phyloP scores from a whole-genome alignment of 1,284 basidiomycete genomes.

The Caloboletus firmus region DNA sequence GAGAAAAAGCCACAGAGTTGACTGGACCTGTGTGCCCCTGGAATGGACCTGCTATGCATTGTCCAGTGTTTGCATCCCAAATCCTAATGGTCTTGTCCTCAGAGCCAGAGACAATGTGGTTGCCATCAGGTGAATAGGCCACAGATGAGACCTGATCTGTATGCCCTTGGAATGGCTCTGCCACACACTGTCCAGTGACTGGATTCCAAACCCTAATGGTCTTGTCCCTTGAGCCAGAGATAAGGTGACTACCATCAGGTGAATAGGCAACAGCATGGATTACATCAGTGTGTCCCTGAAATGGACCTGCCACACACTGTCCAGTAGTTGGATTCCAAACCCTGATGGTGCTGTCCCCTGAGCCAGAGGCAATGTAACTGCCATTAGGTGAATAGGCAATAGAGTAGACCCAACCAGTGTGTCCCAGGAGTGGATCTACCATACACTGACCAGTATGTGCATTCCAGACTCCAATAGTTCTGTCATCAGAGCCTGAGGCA shows the following conservation, averaged over 20 bases:
- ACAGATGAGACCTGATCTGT: slow-evolving; percentile 10
- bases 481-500: slow-evolving; percentile 14
- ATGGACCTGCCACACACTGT: slow-evolving; percentile 16
- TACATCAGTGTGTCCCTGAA: slow-evolving; percentile 12
- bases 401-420: slow-evolving; percentile 9
- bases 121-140: slow-evolving; percentile 23
- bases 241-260: slow-evolving; percentile 11
- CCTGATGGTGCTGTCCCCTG: slow-evolving; percentile 13
- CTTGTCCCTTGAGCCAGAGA: slow-evolving; percentile 19
- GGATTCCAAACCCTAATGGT: slow-evolving; percentile 23
- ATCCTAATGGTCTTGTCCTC: slow-evolving; percentile 18
- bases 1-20: slow-evolving; percentile 13
- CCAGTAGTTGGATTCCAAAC: slow-evolving; percentile 16
- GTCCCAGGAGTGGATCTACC: slow-evolving; percentile 5
- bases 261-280: slow-evolving; percentile 17
- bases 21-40: slow-evolving; percentile 11
- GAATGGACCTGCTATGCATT: slow-evolving; percentile 19
- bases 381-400: slow-evolving; percentile 18
- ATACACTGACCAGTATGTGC: slow-evolving; percentile 3
- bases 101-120: slow-evolving; percentile 19
- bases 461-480: slow-evolving; percentile 10
- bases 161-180: slow-evolving; percentile 19
- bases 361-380: slow-evolving; percentile 11
- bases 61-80: slow-evolving; percentile 15
- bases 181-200: slow-evolving; percentile 18